These are phyloP conservation scores for Corrigiola litoralis DNA, from an alignment of 179 eudicot genomes.

Conservation along the genomic window DNA sequence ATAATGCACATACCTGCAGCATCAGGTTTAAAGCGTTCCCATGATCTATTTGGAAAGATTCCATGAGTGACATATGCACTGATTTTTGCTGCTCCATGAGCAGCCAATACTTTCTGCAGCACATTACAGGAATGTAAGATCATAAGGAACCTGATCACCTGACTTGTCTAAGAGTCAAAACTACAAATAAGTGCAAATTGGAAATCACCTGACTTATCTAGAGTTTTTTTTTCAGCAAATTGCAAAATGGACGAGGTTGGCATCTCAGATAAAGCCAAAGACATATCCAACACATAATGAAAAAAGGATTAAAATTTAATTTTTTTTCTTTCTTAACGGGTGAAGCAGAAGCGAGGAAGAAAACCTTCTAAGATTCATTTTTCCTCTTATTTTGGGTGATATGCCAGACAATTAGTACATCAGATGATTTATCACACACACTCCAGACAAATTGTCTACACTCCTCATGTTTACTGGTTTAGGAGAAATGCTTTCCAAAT, in stretches of 20 bases:
- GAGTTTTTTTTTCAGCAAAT: too few relatives aligned
- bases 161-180: not conserved
- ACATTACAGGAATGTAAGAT: not conserved
- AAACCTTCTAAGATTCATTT: too few relatives aligned
- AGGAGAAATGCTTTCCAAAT: too few relatives aligned
- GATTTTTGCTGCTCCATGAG: constrained; percentile 86
- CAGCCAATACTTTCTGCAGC: constrained; percentile 85
- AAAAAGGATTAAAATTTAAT: not conserved
- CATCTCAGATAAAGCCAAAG: not conserved
- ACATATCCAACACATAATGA: too few relatives aligned
- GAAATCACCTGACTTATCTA: too few relatives aligned
- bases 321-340: too few relatives aligned
- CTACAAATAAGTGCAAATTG: not conserved
- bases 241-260: not conserved
- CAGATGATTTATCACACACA: too few relatives aligned
- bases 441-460: too few relatives aligned
- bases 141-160: not conserved
- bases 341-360: not conserved
- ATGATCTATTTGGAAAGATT: constrained; percentile 84
- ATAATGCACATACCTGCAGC: constrained; percentile 51
- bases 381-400: not conserved
- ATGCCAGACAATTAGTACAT: not conserved
- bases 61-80: constrained; percentile 99
- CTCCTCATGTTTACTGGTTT: too few relatives aligned
- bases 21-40: constrained; percentile 83